Conservation (phyloP, 495 filamentous ascomycete species). For the Thermochaetoides thermophila region DNA sequence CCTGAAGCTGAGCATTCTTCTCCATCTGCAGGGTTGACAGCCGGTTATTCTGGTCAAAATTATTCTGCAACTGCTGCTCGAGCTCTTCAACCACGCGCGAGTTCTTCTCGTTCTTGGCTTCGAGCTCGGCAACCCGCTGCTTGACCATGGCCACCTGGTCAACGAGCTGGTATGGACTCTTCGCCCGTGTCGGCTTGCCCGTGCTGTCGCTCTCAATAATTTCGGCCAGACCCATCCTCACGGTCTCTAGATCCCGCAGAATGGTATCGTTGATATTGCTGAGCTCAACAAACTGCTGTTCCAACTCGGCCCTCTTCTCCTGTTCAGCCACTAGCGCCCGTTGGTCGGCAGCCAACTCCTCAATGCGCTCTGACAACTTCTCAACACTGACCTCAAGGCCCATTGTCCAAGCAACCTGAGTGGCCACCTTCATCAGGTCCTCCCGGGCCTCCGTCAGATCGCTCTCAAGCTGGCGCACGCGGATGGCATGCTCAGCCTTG, state of each 20-base stretch:
- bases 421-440: constrained; percentile 48
- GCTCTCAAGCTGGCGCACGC: constrained; percentile 45
- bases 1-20: constrained; percentile 44
- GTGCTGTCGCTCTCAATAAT: constrained; percentile 25
- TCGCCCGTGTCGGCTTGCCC: constrained; percentile 19
- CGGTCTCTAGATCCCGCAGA: constrained; percentile 38
- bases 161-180: constrained; percentile 43
- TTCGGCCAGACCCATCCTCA: constrained; percentile 30
- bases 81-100: constrained; percentile 85
- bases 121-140: constrained; percentile 52
- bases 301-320: constrained; percentile 37
- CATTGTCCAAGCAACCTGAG: constrained; percentile 37
- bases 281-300: constrained; percentile 32
- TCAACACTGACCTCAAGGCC: constrained; percentile 39
- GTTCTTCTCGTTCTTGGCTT: constrained; percentile 62
- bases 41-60: constrained; percentile 82
- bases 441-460: constrained; percentile 58
- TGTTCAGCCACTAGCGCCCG: constrained; percentile 39
- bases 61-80: constrained; percentile 89
- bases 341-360: constrained; percentile 33
- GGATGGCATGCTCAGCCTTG: constrained; percentile 41
- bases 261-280: constrained; percentile 38
- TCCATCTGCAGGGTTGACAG: constrained; percentile 59
- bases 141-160: constrained; percentile 58
- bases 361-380: constrained; percentile 39